Base-by-base conservation (phyloP, 306 rosid genomes). In the Rosa chinensis region DNA sequence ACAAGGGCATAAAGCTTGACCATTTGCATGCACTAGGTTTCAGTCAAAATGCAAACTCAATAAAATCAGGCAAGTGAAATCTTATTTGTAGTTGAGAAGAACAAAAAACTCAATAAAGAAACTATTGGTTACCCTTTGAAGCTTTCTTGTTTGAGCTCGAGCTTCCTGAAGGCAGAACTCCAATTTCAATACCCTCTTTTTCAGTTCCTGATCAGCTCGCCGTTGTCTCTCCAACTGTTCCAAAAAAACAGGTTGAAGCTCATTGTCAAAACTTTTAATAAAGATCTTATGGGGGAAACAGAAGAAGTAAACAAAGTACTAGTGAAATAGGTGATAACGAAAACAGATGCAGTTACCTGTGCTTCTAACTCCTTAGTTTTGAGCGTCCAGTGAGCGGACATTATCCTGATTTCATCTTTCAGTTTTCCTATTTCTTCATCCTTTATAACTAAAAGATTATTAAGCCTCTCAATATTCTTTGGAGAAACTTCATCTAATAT, bases 121-220 rank as follows among this genome's bases (percentile, higher is more conserved):
- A 23, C 40, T 73, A 61, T 49, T 7, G 25, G 35, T 83, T 93
- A 96, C 99, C 94, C 97, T 89, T 81, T 93, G 97, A 81, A 96
- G 98, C 83, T 93, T 96, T 74, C 99, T 84, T 7, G 98, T 93
- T 77, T 96, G 98, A 23, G 98, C 68, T 62, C 98, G 96, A 58
- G 97, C 88, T 89, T 96, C 98, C 85, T 96, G 99, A 59, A 91
- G 89, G 78, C 99, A 96, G 73, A 96, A 96, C 67, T 96, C 97
- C 85, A 96, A 77, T 85, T 90, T 96, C 86, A 96, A 86, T 48
- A 96, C 96, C 84, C 84, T 91, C 91, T 96, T 96, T 84, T 91
- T 96, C 74, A 96, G 88, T 80, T 96, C 99, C 73, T 96, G 99
- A 85, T 93, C 98, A 68, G 87, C 86, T 52, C 97, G 90, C 18